Conservation (phyloP, 176 grass and related monocot genomes). For the Aegilops speltoides region DNA sequence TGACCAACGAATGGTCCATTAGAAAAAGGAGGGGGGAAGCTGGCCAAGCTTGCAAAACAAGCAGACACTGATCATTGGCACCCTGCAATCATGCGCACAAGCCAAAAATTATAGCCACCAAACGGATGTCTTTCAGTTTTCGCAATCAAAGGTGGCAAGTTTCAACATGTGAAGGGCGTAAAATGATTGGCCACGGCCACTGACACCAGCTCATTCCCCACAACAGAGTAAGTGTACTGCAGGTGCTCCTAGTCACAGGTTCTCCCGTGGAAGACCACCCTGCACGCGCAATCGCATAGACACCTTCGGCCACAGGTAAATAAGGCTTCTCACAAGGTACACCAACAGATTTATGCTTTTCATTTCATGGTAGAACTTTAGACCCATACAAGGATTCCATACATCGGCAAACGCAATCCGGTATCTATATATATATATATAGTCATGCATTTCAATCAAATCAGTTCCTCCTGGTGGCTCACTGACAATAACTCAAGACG, state of each 20-base stretch:
- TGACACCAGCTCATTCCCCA: neutral
- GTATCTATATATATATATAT: conserved; percentile 4
- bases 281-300: neutral
- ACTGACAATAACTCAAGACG: conserved; percentile 10
- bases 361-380: conserved; percentile 15
- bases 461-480: conserved; percentile 33
- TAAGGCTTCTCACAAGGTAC: neutral
- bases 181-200: conserved; percentile 27
- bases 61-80: conserved; percentile 37
- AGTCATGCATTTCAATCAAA: conserved; percentile 34
- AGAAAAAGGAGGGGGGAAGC: conserved; percentile 5
- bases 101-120: conserved; percentile 17
- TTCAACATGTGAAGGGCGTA: neutral
- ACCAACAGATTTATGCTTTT: conserved; percentile 20
- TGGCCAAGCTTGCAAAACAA: conserved; percentile 42
- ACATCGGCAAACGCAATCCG: conserved; percentile 21
- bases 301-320: neutral
- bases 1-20: conserved; percentile 16
- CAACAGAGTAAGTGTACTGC: neutral
- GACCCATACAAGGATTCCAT: conserved; percentile 22
- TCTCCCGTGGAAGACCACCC: neutral
- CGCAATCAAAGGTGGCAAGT: neutral
- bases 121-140: conserved; percentile 17
- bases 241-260: neutral
- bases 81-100: conserved; percentile 25